Conservation (phyloP, 208 protist genomes). For the Trichomonas vaginalis region DNA sequence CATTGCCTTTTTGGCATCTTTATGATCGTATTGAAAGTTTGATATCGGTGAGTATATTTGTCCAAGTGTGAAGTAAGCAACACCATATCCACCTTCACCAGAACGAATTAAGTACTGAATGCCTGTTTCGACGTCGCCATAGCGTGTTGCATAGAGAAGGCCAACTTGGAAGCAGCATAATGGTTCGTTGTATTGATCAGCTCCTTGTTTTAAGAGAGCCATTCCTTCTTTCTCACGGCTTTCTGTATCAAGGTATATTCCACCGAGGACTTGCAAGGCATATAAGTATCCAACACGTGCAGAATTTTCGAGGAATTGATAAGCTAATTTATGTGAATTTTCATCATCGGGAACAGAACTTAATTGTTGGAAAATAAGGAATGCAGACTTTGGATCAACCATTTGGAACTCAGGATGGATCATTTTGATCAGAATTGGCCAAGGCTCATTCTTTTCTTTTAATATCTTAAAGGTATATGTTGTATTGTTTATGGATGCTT, state of each 20-base stretch:
- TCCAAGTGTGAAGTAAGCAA: background rate
- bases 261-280: background rate
- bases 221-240: background rate
- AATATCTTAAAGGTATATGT: background rate
- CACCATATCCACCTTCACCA: background rate
- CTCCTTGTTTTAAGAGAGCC: background rate
- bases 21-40: background rate
- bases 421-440: background rate
- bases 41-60: background rate
- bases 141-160: background rate
- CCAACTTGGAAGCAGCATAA: background rate
- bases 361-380: background rate
- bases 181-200: background rate
- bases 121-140: background rate
- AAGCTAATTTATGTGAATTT: background rate
- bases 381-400: background rate
- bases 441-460: background rate
- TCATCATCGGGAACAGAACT: background rate
- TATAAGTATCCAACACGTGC: background rate
- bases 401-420: background rate
- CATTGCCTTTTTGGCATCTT: background rate
- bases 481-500: background rate
- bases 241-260: background rate
- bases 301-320: background rate
- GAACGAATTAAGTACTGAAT: background rate